phyloP scores from a whole-genome alignment of 139 green algal species.

The Diplosphaera chodatii region DNA sequence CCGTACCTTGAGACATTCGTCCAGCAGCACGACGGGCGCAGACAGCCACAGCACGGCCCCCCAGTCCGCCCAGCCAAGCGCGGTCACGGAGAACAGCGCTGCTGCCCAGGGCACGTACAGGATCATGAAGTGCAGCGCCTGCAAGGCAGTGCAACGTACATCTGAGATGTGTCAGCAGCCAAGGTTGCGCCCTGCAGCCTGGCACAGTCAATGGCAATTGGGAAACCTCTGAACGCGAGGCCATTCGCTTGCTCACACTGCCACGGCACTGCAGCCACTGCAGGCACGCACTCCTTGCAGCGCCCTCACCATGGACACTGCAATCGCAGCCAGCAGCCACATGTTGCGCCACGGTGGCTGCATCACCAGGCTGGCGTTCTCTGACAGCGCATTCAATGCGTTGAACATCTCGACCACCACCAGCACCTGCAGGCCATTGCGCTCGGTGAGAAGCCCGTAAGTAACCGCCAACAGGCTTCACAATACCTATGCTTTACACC shows the following conservation, averaged over 20 bases:
- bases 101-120: conserved; percentile 76
- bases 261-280: no score
- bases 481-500: no score
- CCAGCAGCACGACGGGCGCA: conserved; percentile 83
- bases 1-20: conserved; percentile 80
- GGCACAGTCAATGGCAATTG: no score
- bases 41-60: conserved; percentile 72
- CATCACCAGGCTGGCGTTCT: conserved; percentile 68
- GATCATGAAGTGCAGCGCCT: conserved; percentile 75
- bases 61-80: conserved; percentile 75
- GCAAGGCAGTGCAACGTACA: no score
- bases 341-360: conserved; percentile 84
- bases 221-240: no score
- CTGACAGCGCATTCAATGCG: conserved; percentile 85
- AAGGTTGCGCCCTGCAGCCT: no score
- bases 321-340: conserved; percentile 84
- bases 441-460: no score
- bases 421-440: conserved; percentile 31
- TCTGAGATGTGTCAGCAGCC: no score
- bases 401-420: conserved; percentile 98
- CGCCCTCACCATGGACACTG: conserved; percentile 48
- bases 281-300: no score
- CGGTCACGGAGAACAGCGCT: conserved; percentile 71
- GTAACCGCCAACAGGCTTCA: no score
- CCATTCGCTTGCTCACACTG: no score